These are phyloP conservation scores for Taiwanofungus camphoratus DNA, from an alignment of 1,284 basidiomycete genomes.

Conservation along the genomic window DNA sequence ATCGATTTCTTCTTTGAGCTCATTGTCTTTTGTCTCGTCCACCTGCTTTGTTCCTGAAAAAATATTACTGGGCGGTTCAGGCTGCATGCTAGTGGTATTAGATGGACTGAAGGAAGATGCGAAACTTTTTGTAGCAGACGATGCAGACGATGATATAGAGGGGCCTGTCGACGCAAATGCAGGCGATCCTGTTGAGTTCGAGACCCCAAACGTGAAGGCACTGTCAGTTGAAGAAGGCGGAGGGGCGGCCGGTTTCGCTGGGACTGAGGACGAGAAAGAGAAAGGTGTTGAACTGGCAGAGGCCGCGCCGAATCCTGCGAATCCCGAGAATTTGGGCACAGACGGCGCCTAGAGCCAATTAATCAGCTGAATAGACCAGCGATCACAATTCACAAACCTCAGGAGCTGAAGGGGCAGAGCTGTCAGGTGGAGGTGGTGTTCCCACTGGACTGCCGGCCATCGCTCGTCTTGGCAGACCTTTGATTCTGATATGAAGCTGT, in stretches of 20 bases:
- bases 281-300: conserved; percentile 9
- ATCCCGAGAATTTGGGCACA: conserved; percentile 35
- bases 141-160: conserved; percentile 25
- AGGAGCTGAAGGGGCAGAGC: conserved; percentile 7
- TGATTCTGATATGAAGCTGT: conserved; percentile 40
- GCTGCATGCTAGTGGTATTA: conserved; percentile 7
- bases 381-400: conserved; percentile 12
- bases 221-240: conserved; percentile 24
- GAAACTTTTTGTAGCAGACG: conserved; percentile 32
- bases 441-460: conserved; percentile 13
- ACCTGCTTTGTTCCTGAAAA: no score
- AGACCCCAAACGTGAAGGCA: conserved; percentile 5
- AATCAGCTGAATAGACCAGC: no score
- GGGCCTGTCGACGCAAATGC: conserved; percentile 10
- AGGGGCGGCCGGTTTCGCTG: conserved; percentile 14
- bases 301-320: conserved; percentile 33
- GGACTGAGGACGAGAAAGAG: conserved; percentile 8
- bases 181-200: conserved; percentile 7
- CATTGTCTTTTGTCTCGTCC: conserved; percentile 23
- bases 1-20: conserved; percentile 34
- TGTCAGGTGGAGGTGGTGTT: conserved; percentile 5
- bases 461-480: conserved; percentile 48
- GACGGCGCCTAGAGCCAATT: no score
- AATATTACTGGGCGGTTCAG: conserved; percentile 8
- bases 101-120: conserved; percentile 26